These are phyloP conservation scores for Tetradesmus lagerheimii DNA, from an alignment of 139 green algal species.

Conservation along the genomic window DNA sequence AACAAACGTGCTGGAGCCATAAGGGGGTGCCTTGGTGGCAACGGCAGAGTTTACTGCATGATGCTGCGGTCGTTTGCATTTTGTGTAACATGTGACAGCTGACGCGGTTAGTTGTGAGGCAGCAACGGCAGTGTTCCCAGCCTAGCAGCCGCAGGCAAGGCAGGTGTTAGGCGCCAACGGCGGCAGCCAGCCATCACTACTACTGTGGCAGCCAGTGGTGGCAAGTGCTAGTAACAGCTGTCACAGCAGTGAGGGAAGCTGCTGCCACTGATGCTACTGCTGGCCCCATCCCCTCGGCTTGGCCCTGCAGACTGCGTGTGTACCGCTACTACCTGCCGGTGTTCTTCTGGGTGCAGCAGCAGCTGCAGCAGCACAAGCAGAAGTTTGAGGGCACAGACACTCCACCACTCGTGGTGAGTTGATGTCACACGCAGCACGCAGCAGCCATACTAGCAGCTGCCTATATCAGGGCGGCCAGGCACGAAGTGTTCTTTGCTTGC, in stretches of 20 bases:
- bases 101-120: neutral
- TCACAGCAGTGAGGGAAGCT: neutral
- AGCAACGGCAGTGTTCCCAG: neutral
- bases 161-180: neutral
- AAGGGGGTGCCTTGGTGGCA: no score
- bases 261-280: neutral
- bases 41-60: no score
- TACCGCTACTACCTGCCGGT: slow-evolving; percentile 97
- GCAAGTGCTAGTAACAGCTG: neutral
- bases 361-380: slow-evolving; percentile 73
- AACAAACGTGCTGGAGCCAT: no score
- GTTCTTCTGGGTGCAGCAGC: slow-evolving; percentile 84
- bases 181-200: neutral
- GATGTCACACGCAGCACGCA: neutral
- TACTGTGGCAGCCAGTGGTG: neutral
- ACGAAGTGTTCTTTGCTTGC: no score
- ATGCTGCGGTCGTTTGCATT: no score
- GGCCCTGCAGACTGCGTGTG: slow-evolving; percentile 70
- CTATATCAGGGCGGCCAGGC: no score
- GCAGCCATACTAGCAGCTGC: neutral
- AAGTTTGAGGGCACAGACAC: neutral
- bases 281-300: neutral
- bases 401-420: slow-evolving; percentile 67
- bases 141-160: neutral
- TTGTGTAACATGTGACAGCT: neutral